Evolutionary conservation across 2,329 filamentous ascomycete species (phyloP).

Genomic region (Xylariales sp.): DNA sequence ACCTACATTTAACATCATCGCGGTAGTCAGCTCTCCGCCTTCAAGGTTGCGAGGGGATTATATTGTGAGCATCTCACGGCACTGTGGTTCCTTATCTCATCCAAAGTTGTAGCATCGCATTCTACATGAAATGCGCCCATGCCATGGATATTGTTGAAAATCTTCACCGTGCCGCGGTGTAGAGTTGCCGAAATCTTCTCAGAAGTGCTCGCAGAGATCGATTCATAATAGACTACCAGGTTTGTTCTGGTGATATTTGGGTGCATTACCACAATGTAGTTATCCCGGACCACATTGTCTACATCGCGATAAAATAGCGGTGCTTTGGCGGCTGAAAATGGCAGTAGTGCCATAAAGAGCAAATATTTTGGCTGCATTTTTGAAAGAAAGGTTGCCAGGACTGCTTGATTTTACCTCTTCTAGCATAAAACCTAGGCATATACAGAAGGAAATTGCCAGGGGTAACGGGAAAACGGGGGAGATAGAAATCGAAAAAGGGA

Average conservation of each 20-base stretch:
- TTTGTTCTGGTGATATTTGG: conserved; percentile 5
- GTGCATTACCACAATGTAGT: conserved; percentile 22
- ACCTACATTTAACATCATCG: conserved; percentile 11
- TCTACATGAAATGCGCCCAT: conserved; percentile 21
- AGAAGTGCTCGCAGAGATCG: conserved; percentile 10
- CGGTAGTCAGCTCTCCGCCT: background rate
- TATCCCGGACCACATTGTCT: conserved; percentile 13
- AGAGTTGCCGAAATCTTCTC: conserved; percentile 5
- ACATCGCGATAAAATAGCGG: conserved; percentile 14
- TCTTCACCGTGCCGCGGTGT: conserved; percentile 14
- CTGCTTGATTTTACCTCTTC: no score
- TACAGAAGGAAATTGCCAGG: no score
- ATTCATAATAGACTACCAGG: conserved; percentile 13
- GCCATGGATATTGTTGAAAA: conserved; percentile 13
- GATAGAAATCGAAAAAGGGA: no score
- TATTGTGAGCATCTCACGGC: no score
- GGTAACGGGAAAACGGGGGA: no score
- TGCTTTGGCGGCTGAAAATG: conserved; percentile 12
- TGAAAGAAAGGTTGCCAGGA: no score
- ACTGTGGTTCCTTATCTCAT: conserved; percentile 14
- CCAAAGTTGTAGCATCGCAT: conserved; percentile 16
- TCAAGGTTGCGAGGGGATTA: no score
- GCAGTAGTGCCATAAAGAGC: conserved; percentile 8
- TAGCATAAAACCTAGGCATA: no score
- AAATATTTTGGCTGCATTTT: conserved; percentile 12